Conservation (phyloP, 371 early-diverging fungal species). For the Apophysomyces elegans region DNA sequence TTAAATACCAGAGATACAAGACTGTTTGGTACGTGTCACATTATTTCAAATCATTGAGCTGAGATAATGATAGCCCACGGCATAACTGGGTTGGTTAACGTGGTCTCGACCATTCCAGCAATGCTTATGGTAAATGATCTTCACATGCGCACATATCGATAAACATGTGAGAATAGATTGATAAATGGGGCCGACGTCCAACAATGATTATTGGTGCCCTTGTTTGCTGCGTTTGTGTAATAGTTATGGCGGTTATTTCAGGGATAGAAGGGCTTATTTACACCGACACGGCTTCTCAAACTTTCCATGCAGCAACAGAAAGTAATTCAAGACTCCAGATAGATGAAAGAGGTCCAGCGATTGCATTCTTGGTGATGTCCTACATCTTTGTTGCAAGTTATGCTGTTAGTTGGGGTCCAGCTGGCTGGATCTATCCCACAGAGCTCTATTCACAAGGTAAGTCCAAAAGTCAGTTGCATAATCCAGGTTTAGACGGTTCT, state of each 20-base stretch:
- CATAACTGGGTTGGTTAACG: constrained; percentile 71
- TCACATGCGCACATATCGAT: neutral
- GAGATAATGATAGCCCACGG: constrained; percentile 57
- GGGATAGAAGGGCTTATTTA: constrained; percentile 46
- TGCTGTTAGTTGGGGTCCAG: constrained; percentile 90
- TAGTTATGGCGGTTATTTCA: constrained; percentile 57
- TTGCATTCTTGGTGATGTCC: constrained; percentile 67
- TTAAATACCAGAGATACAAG: constrained; percentile 51
- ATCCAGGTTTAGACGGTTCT: neutral
- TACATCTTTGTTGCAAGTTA: constrained; percentile 78
- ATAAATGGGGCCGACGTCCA: constrained; percentile 69
- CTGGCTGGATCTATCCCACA: constrained; percentile 92
- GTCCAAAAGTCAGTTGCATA: neutral
- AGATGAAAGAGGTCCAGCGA: constrained; percentile 44
- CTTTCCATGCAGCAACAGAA: constrained; percentile 26
- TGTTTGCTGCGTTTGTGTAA: constrained; percentile 46
- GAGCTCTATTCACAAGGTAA: constrained; percentile 81
- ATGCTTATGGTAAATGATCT: constrained; percentile 64
- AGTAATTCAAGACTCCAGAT: constrained; percentile 32
- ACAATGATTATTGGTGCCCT: constrained; percentile 57
- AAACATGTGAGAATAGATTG: constrained; percentile 54
- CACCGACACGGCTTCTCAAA: constrained; percentile 21
- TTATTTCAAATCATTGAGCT: neutral
- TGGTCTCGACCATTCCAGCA: constrained; percentile 74
- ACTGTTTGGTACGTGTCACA: constrained; percentile 44